Evolutionary conservation across 2,329 filamentous ascomycete genomes (phyloP).

Genomic region (Coniella lustricola): DNA sequence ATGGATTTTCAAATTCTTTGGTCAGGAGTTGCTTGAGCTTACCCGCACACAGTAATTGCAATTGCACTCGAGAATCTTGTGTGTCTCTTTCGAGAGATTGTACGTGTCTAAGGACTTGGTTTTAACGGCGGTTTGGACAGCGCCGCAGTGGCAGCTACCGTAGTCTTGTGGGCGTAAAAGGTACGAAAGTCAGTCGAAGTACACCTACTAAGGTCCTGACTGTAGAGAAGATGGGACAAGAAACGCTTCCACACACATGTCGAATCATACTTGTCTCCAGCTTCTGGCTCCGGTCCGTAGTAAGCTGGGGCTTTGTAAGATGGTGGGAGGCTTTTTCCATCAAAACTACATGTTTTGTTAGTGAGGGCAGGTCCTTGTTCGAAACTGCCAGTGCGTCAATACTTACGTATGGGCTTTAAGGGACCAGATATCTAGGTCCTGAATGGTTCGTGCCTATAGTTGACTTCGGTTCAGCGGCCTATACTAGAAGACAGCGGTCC

Average conservation of each 20-base stretch:
- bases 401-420: constrained; percentile 3
- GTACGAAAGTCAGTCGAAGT: neutral
- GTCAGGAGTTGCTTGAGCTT: no score
- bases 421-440: constrained; percentile 8
- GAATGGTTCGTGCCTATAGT: constrained; percentile 10
- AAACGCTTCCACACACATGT: constrained; percentile 20
- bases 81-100: constrained; percentile 23
- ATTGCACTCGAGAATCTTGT: constrained; percentile 36
- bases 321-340: constrained; percentile 29
- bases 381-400: neutral
- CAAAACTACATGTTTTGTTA: constrained; percentile 24
- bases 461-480: constrained; percentile 5
- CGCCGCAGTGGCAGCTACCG: constrained; percentile 48
- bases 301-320: constrained; percentile 30
- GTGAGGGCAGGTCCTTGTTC: neutral
- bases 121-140: constrained; percentile 36
- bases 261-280: constrained; percentile 29
- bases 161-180: constrained; percentile 25
- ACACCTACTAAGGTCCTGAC: no score
- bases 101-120: constrained; percentile 31
- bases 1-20: no score
- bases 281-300: constrained; percentile 34
- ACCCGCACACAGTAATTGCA: constrained; percentile 44
- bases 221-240: neutral
- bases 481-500: neutral